These are phyloP conservation scores for Begonia loranthoides DNA, from an alignment of 306 rosid species.

Conservation along the genomic window DNA sequence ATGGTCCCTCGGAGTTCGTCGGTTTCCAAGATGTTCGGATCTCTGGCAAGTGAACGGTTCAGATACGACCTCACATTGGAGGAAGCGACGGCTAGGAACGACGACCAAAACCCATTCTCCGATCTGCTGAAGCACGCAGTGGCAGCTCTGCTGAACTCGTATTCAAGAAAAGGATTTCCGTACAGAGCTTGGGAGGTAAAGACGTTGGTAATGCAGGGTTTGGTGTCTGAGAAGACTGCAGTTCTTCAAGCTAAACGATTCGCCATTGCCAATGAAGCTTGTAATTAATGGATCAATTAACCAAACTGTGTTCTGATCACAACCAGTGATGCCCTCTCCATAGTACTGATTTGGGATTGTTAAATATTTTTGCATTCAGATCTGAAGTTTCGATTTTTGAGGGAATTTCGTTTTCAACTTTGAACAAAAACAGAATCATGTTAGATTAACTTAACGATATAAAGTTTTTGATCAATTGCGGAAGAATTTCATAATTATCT, in stretches of 20 bases:
- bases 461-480: too few species aligned
- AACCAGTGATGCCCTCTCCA: too few species aligned
- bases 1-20: slow-evolving; percentile 79
- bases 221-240: slow-evolving; percentile 55
- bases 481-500: too few species aligned
- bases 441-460: too few species aligned
- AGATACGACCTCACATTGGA: slow-evolving; percentile 59
- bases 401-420: too few species aligned
- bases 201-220: slow-evolving; percentile 55
- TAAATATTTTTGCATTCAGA: too few species aligned
- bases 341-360: too few species aligned
- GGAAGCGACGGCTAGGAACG: slow-evolving; percentile 56
- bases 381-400: too few species aligned
- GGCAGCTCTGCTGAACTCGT: slow-evolving; percentile 66
- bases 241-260: slow-evolving; percentile 39
- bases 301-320: too few species aligned
- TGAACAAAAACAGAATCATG: too few species aligned
- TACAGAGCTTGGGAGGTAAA: slow-evolving; percentile 77
- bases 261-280: slow-evolving; percentile 50
- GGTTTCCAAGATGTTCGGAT: slow-evolving; percentile 70
- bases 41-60: slow-evolving; percentile 52
- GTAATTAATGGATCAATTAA: slow-evolving; percentile 15
- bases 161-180: slow-evolving; percentile 48
- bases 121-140: slow-evolving; percentile 62
- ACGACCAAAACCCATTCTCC: slow-evolving; percentile 30